Evolutionary conservation across 2,329 filamentous ascomycete species (phyloP).

Genomic region (Drechslerella coelobrocha): DNA sequence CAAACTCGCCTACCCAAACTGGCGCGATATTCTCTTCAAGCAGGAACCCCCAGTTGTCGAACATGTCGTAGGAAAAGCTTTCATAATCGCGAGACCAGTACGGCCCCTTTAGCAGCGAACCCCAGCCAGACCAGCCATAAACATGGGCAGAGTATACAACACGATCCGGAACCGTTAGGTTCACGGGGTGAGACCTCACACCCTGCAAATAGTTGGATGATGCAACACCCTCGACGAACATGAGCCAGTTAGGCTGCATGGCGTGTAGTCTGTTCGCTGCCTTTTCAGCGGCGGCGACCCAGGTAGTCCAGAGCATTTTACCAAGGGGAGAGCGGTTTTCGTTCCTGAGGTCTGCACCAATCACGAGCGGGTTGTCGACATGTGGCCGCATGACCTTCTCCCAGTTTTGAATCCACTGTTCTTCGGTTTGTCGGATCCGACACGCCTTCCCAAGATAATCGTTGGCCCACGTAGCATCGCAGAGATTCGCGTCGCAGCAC

Average conservation of each 20-base stretch:
- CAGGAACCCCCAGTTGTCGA: conserved; percentile 71
- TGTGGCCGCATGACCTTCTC: conserved; percentile 69
- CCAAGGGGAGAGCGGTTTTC: conserved; percentile 74
- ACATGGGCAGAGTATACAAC: conserved; percentile 74
- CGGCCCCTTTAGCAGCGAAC: conserved; percentile 64
- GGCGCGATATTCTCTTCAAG: conserved; percentile 66
- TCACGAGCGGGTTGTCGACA: conserved; percentile 67
- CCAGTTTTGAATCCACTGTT: conserved; percentile 72
- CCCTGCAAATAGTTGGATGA: conserved; percentile 71
- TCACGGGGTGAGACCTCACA: conserved; percentile 65
- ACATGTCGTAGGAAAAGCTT: conserved; percentile 70
- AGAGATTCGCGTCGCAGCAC: conserved; percentile 73
- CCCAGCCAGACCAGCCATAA: conserved; percentile 75
- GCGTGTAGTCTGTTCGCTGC: conserved; percentile 68
- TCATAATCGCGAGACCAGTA: conserved; percentile 68
- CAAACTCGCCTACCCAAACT: conserved; percentile 74
- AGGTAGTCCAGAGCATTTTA: conserved; percentile 71
- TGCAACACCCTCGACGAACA: conserved; percentile 72
- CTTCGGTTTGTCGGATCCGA: conserved; percentile 68
- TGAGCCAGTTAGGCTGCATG: conserved; percentile 70
- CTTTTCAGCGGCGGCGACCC: conserved; percentile 70
- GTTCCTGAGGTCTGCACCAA: conserved; percentile 72
- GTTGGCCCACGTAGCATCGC: conserved; percentile 72
- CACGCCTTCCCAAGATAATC: conserved; percentile 69
- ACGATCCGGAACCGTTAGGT: conserved; percentile 64